These are phyloP conservation scores for Cryptosporidium bovis DNA, from an alignment of 169 alveolate species.

Conservation along the genomic window DNA sequence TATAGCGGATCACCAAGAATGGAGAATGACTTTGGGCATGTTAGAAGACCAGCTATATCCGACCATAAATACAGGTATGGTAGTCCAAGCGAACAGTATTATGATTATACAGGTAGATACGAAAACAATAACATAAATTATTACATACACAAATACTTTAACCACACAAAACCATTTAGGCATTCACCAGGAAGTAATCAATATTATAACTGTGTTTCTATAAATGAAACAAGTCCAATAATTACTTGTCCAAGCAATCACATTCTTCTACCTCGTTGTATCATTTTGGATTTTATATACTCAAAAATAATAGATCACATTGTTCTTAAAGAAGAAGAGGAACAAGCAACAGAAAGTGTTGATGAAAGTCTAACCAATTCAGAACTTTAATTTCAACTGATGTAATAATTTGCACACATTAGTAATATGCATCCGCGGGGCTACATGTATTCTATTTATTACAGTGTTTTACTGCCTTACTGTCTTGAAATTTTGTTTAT, in stretches of 20 bases:
- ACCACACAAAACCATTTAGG: slow-evolving; percentile 45
- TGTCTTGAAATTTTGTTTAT: no score
- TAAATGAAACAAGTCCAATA: slow-evolving; percentile 47
- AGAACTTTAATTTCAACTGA: no score
- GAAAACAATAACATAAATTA: slow-evolving; percentile 18
- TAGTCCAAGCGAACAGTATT: slow-evolving; percentile 51
- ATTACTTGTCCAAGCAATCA: slow-evolving; percentile 9
- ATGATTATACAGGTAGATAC: slow-evolving; percentile 41
- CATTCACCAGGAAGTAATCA: slow-evolving; percentile 44
- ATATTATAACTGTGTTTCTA: slow-evolving; percentile 38
- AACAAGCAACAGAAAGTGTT: no score
- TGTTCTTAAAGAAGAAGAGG: no score
- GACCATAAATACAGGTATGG: slow-evolving; percentile 60
- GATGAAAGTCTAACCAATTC: no score
- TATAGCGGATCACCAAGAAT: slow-evolving; percentile 26
- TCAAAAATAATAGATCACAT: not conserved
- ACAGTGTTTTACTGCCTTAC: no score
- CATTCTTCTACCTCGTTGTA: slow-evolving; percentile 32
- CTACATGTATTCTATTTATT: no score
- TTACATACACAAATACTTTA: slow-evolving; percentile 29
- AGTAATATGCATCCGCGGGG: no score
- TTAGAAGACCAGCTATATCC: slow-evolving; percentile 66
- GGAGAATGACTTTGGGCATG: slow-evolving; percentile 41
- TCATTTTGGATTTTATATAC: slow-evolving; percentile 27
- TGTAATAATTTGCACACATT: no score